phyloP scores from a whole-genome alignment of 164 flowering plant species.

The Vitis labrusca region DNA sequence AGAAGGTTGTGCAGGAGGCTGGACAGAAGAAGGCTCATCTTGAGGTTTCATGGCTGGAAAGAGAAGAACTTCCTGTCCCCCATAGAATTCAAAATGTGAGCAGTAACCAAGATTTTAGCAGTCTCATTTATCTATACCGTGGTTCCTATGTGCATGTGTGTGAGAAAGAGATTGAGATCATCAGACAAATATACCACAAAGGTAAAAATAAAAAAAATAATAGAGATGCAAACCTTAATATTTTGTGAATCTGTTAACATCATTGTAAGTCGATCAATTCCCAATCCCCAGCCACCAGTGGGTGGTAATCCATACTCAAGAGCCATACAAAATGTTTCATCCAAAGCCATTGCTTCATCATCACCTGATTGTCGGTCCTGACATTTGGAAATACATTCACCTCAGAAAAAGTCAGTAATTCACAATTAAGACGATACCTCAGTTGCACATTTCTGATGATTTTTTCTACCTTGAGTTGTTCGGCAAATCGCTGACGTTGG shows the following conservation, averaged over 20 bases:
- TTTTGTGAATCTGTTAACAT: constrained; percentile 89
- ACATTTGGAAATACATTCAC: constrained; percentile 2
- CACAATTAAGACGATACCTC: background rate
- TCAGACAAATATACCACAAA: too few relatives aligned
- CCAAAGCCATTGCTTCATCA: constrained; percentile 98
- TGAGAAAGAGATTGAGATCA: background rate
- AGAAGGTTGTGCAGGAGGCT: constrained; percentile 11
- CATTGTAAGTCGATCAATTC: constrained; percentile 91
- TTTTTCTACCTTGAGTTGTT: constrained; percentile 78
- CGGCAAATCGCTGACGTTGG: constrained; percentile 89
- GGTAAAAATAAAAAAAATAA: too few relatives aligned
- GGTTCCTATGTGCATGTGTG: background rate
- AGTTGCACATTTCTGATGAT: background rate
- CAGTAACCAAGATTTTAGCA: too few relatives aligned
- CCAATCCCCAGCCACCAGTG: constrained; percentile 98
- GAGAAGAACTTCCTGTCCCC: constrained; percentile 77
- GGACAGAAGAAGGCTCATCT: constrained; percentile 43
- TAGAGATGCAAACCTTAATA: constrained; percentile 64
- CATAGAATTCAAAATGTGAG: background rate
- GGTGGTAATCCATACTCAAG: constrained; percentile 96
- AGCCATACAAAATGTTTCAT: constrained; percentile 88
- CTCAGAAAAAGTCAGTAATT: background rate
- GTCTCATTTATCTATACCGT: too few relatives aligned
- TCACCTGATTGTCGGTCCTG: constrained; percentile 97
- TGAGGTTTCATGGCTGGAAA: constrained; percentile 97